Conservation (phyloP, 1,284 basidiomycete genomes). For the Kwoniella shivajii region DNA sequence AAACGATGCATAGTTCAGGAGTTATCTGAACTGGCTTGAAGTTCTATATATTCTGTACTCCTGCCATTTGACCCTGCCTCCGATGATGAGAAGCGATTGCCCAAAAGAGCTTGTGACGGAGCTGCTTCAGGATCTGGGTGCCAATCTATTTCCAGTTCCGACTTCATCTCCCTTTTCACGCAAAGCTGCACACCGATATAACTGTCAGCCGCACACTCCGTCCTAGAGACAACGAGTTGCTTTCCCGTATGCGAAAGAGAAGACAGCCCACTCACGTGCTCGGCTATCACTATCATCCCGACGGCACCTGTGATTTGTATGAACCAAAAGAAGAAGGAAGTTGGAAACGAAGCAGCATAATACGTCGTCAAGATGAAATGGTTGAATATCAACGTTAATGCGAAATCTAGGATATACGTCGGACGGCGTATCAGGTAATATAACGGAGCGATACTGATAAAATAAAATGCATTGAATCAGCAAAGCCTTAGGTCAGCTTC, state of each 20-base stretch:
- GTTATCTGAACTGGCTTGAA: too few relatives aligned
- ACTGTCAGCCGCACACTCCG: background rate
- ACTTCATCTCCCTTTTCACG: conserved; percentile 87
- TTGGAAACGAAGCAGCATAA: conserved; percentile 83
- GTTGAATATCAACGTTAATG: conserved; percentile 82
- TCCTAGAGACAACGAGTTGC: background rate
- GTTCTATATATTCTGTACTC: too few relatives aligned
- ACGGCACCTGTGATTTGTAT: conserved; percentile 72
- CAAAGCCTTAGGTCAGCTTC: too few relatives aligned
- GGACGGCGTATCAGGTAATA: conserved; percentile 86
- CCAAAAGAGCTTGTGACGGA: conserved; percentile 2
- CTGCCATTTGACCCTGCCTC: too few relatives aligned
- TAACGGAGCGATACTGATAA: conserved; percentile 75
- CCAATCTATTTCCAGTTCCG: conserved; percentile 65
- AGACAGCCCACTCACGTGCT: conserved; percentile 61
- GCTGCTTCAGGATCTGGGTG: conserved; percentile 28
- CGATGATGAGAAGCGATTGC: too few relatives aligned
- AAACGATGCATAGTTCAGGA: too few relatives aligned
- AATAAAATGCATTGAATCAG: background rate
- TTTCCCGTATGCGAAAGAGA: background rate
- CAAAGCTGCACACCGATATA: conserved; percentile 60
- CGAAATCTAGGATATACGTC: conserved; percentile 91
- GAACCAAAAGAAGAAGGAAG: conserved; percentile 85
- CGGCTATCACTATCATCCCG: conserved; percentile 76
- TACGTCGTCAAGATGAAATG: conserved; percentile 91